A percentile compares a stretch with the other conserved stretches of the same genome.
phyloP scores from a whole-genome alignment of 1,139 yeast genomes.

The Geotrichum aggregatum region DNA sequence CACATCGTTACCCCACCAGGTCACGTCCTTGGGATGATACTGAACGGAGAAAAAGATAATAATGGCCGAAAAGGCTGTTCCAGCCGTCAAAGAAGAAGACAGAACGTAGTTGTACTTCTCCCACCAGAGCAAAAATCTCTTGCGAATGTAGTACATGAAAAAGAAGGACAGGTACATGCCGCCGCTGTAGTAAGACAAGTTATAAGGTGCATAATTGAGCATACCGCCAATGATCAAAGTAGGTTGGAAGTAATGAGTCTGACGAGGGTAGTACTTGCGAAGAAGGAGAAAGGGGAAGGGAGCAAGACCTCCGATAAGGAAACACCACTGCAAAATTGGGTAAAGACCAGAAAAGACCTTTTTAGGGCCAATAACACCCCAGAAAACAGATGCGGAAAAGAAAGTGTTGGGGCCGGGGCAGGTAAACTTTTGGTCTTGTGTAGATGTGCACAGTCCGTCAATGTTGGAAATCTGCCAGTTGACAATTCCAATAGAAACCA shows the following conservation, averaged over 20 bases:
- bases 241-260: constrained; percentile 39
- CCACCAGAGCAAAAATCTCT: constrained; percentile 55
- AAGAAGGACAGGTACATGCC: constrained; percentile 49
- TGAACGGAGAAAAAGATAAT: constrained; percentile 46
- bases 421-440: constrained; percentile 38
- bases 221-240: constrained; percentile 49
- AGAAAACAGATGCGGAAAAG: constrained; percentile 42
- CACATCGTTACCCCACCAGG: constrained; percentile 62
- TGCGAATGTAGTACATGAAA: constrained; percentile 53
- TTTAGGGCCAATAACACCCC: constrained; percentile 62
- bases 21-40: constrained; percentile 33
- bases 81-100: constrained; percentile 56
- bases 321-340: constrained; percentile 47
- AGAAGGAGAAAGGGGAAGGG: constrained; percentile 43
- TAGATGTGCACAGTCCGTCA: constrained; percentile 46
- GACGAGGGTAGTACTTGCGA: constrained; percentile 33
- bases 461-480: constrained; percentile 51
- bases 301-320: constrained; percentile 50
- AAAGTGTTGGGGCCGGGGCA: constrained; percentile 40
- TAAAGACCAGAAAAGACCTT: constrained; percentile 47
- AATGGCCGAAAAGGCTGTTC: constrained; percentile 38
- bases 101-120: constrained; percentile 61
- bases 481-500: constrained; percentile 51
- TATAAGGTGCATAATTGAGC: constrained; percentile 48
- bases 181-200: constrained; percentile 48